Conservation (phyloP, 2,329 filamentous ascomycete genomes). For the Sporothrix protearum region DNA sequence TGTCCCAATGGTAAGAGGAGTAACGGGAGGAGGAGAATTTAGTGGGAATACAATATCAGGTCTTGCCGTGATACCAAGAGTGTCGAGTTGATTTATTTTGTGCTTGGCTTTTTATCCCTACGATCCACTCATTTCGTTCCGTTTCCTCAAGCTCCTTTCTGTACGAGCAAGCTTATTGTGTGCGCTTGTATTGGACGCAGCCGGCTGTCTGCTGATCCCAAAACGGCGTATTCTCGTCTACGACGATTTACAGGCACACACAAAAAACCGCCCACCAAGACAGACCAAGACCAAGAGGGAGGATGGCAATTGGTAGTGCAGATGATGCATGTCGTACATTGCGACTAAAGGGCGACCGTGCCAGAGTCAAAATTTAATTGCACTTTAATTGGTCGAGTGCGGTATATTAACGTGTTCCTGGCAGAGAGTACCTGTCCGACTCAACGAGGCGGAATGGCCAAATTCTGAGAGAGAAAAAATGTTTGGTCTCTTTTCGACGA, state of each 20-base stretch:
- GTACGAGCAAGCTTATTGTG: too few relatives aligned
- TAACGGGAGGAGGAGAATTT: neutral
- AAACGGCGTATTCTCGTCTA: neutral
- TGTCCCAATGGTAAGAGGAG: neutral
- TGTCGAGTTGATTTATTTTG: neutral
- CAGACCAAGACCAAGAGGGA: neutral
- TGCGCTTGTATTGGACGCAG: neutral
- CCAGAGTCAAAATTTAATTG: neutral
- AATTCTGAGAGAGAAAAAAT: neutral
- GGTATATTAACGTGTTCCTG: neutral
- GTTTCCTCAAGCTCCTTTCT: too few relatives aligned
- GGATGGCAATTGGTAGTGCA: neutral
- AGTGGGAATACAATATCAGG: neutral
- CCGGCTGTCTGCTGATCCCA: neutral
- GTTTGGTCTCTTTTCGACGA: too few relatives aligned
- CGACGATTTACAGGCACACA: neutral
- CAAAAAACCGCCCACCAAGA: neutral
- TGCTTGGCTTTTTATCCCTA: neutral
- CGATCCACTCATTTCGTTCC: neutral
- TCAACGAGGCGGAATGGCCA: neutral
- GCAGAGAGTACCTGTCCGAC: neutral
- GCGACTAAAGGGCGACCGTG: neutral
- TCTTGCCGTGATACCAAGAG: neutral
- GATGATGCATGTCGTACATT: neutral
- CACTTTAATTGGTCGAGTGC: neutral